phyloP scores from a whole-genome alignment of 208 protist genomes.

The Wallacemonas sp. region DNA sequence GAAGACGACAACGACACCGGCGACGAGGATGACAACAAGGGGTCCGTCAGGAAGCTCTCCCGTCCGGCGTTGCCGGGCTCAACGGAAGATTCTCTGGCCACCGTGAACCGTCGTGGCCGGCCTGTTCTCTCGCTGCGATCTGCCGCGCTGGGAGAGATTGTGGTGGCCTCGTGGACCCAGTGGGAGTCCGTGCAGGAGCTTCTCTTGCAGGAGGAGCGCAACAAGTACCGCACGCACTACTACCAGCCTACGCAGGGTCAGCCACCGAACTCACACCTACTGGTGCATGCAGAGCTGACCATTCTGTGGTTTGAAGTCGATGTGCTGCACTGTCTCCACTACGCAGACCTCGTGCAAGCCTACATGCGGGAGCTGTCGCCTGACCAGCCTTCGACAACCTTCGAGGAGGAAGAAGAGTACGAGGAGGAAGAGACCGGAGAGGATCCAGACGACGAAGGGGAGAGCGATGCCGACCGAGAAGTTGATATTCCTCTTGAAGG shows the following conservation, averaged over 20 bases:
- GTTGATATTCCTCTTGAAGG: background rate
- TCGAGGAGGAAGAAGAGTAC: background rate
- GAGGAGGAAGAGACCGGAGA: background rate
- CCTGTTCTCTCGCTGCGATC: conserved; percentile 1
- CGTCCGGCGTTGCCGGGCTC: background rate
- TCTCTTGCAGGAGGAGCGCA: conserved; percentile 11
- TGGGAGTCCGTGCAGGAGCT: conserved; percentile 22
- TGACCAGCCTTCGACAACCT: too few species aligned
- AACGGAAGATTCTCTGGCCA: background rate
- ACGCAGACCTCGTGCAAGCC: conserved; percentile 11
- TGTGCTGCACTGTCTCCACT: conserved; percentile 19
- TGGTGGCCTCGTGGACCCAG: conserved; percentile 13
- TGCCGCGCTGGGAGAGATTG: conserved; percentile 1
- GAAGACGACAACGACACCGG: conserved; percentile 9
- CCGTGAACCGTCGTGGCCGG: conserved; percentile 1
- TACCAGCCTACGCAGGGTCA: background rate
- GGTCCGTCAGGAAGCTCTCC: background rate
- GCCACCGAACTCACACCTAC: background rate
- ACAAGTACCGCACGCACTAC: conserved; percentile 16
- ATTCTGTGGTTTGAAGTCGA: conserved; percentile 29
- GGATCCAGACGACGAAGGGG: background rate
- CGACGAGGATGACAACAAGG: background rate
- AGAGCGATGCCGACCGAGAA: conserved; percentile 1
- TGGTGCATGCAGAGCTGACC: conserved; percentile 20
- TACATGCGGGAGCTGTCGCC: conserved; percentile 1